phyloP scores from a whole-genome alignment of 257 asterid species.

The Rauvolfia tetraphylla region DNA sequence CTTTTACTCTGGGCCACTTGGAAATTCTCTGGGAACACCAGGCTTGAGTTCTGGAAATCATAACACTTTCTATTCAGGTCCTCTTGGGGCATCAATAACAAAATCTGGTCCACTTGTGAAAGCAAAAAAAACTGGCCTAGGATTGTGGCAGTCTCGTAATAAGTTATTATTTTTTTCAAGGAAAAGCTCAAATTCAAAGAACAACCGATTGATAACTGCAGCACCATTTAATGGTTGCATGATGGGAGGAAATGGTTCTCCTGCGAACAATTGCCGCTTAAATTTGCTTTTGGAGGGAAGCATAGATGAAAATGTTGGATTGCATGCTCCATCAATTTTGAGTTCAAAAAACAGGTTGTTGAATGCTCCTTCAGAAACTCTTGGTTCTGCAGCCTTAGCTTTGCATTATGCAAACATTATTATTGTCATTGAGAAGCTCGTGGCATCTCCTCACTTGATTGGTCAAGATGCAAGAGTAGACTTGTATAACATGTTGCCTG shows the following conservation, averaged over 20 bases:
- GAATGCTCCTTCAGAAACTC: constrained; percentile 68
- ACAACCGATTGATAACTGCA: constrained; percentile 24
- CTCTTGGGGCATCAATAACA: constrained; percentile 46
- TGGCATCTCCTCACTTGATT: constrained; percentile 73
- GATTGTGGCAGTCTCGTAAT: constrained; percentile 58
- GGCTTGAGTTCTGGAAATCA: constrained; percentile 39
- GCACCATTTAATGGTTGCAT: constrained; percentile 40
- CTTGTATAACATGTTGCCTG: constrained; percentile 79
- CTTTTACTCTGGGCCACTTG: constrained; percentile 63
- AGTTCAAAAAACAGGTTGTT: constrained; percentile 42
- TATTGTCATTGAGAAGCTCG: constrained; percentile 74
- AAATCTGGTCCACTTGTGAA: constrained; percentile 44
- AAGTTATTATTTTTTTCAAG: constrained; percentile 35
- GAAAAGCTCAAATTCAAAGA: constrained; percentile 33
- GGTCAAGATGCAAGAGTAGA: constrained; percentile 87
- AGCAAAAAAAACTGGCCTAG: constrained; percentile 40
- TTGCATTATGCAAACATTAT: constrained; percentile 82
- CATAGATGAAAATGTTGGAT: constrained; percentile 18
- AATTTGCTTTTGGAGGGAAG: constrained; percentile 16
- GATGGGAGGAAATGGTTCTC: constrained; percentile 37
- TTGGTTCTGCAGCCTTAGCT: constrained; percentile 82
- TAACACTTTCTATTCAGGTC: constrained; percentile 57
- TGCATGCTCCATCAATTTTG: constrained; percentile 17
- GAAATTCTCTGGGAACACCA: constrained; percentile 36
- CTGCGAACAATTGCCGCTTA: constrained; percentile 20